These are phyloP conservation scores for Diplosphaera chodatii DNA, from an alignment of 139 green algal genomes.

Conservation along the genomic window DNA sequence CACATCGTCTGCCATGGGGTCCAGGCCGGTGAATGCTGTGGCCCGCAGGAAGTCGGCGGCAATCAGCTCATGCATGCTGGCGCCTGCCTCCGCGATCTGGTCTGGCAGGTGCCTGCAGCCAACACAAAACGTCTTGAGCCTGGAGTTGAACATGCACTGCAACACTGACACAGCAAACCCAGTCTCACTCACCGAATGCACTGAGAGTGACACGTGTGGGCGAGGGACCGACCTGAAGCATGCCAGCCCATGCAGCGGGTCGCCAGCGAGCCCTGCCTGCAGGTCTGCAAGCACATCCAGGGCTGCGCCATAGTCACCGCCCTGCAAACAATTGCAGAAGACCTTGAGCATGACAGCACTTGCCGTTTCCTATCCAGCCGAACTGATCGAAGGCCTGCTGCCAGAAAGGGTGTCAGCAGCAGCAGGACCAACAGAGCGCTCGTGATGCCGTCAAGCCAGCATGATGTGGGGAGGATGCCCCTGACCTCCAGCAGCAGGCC, in stretches of 20 bases:
- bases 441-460: no score
- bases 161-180: no score
- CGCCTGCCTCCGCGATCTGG: slow-evolving; percentile 37
- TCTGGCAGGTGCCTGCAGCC: slow-evolving; percentile 19
- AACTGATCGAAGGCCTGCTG: no score
- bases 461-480: no score
- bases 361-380: no score
- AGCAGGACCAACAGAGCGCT: no score
- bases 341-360: background rate
- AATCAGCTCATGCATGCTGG: slow-evolving; percentile 31
- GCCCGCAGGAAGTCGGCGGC: slow-evolving; percentile 19
- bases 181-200: no score
- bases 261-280: background rate
- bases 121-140: background rate
- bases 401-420: no score
- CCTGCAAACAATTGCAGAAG: slow-evolving; percentile 35
- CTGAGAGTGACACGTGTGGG: no score
- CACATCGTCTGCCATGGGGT: background rate
- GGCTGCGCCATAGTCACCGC: slow-evolving; percentile 58
- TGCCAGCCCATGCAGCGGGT: slow-evolving; percentile 29
- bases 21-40: slow-evolving; percentile 1
- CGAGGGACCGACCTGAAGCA: background rate
- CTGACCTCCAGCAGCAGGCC: background rate
- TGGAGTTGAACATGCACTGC: no score
- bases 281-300: slow-evolving; percentile 72